Percentiles rank a stretch among this genome's conserved stretches.
phyloP scores from a whole-genome alignment of 2,329 filamentous ascomycete species.

The Paraphoma sp. region DNA sequence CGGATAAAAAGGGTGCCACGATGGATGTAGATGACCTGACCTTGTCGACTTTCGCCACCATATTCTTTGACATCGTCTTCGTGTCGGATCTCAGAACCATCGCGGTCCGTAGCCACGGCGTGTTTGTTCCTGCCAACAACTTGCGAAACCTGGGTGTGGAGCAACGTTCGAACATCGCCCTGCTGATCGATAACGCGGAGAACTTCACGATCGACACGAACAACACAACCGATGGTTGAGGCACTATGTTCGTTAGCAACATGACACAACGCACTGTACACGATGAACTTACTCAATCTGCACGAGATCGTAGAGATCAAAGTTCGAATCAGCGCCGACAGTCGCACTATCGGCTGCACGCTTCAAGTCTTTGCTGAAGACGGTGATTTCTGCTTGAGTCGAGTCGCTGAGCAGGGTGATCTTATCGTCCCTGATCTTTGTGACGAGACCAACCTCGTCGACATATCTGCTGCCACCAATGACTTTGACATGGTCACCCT shows the following conservation, averaged over 20 bases:
- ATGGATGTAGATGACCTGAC: conserved; percentile 92
- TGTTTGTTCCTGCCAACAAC: conserved; percentile 82
- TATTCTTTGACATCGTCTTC: conserved; percentile 94
- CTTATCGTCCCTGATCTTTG: conserved; percentile 88
- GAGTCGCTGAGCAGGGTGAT: conserved; percentile 94
- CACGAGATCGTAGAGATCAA: conserved; percentile 89
- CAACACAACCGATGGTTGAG: conserved; percentile 88
- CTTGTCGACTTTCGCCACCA: conserved; percentile 82
- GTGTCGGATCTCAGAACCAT: conserved; percentile 88
- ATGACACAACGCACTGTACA: neutral
- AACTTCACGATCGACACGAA: conserved; percentile 94
- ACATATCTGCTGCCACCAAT: conserved; percentile 93
- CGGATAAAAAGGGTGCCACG: conserved; percentile 91
- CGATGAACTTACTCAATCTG: conserved; percentile 74
- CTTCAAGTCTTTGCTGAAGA: conserved; percentile 95
- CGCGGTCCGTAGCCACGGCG: conserved; percentile 89
- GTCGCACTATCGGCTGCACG: conserved; percentile 92
- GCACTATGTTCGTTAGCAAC: conserved; percentile 55
- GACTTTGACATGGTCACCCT: conserved; percentile 98
- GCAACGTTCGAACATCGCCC: conserved; percentile 78
- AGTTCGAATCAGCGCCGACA: conserved; percentile 84
- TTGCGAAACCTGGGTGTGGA: conserved; percentile 91
- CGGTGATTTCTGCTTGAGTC: conserved; percentile 90
- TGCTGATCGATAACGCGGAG: conserved; percentile 90
- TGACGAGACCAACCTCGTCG: conserved; percentile 96